Evolutionary conservation across 2,329 filamentous ascomycete species (phyloP).

Genomic region (Ophiostoma sp.): DNA sequence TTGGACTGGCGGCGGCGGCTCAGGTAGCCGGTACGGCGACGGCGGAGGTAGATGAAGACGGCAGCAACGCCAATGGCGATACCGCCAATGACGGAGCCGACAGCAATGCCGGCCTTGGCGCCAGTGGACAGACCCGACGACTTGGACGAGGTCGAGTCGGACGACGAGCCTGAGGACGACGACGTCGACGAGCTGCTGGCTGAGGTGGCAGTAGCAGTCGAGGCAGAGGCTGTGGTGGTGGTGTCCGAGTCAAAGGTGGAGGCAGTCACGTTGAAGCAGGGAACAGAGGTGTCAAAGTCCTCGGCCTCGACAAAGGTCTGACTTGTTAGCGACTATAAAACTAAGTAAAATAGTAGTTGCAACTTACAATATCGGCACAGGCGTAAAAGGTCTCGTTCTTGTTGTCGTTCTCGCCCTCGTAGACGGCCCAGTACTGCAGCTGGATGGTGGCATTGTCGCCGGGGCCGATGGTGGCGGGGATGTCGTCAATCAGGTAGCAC

Average conservation of each 20-base stretch:
- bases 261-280: conserved; percentile 39
- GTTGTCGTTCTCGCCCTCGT: conserved; percentile 28
- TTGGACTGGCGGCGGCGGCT: conserved; percentile 18
- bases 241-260: conserved; percentile 22
- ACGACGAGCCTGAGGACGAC: background rate
- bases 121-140: conserved; percentile 33
- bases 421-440: conserved; percentile 36
- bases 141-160: conserved; percentile 3
- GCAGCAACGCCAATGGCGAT: conserved; percentile 13
- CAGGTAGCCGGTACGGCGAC: conserved; percentile 22
- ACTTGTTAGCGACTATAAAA: background rate
- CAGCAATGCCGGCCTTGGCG: conserved; percentile 37
- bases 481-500: conserved; percentile 35
- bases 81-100: conserved; percentile 34
- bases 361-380: conserved; percentile 35
- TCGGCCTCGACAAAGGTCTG: conserved; percentile 23
- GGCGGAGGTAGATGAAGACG: conserved; percentile 18
- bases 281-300: conserved; percentile 32
- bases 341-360: background rate
- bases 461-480: conserved; percentile 30
- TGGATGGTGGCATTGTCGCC: conserved; percentile 38
- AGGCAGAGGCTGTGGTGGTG: background rate
- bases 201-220: background rate
- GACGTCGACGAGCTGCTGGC: conserved; percentile 9
- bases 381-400: conserved; percentile 37